These are phyloP conservation scores for Hypoxylon rickii DNA, from an alignment of 495 filamentous ascomycete genomes.

Conservation along the genomic window DNA sequence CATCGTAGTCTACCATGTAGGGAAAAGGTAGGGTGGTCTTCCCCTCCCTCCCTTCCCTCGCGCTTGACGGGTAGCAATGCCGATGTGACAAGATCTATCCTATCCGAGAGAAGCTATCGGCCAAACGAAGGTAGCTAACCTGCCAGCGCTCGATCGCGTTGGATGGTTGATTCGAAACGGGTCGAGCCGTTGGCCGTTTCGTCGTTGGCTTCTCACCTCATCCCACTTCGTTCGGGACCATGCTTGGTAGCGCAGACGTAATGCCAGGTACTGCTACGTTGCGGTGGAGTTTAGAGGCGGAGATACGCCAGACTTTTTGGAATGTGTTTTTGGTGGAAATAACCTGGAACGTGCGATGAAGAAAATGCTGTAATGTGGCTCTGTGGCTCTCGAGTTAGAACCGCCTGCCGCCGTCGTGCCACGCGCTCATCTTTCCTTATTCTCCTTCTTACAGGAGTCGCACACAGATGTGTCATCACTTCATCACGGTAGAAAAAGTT, in stretches of 20 bases:
- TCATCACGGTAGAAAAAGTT: conserved; percentile 8
- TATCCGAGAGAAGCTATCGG: conserved; percentile 30
- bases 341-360: too few relatives aligned
- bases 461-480: conserved; percentile 28
- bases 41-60: conserved; percentile 3
- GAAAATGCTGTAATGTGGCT: conserved; percentile 10
- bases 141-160: conserved; percentile 26
- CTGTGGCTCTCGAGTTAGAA: background rate
- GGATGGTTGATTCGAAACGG: conserved; percentile 28
- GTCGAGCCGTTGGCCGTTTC: conserved; percentile 34
- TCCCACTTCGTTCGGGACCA: conserved; percentile 24
- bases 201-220: conserved; percentile 30
- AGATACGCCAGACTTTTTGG: conserved; percentile 20
- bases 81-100: conserved; percentile 35
- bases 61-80: conserved; percentile 30
- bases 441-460: conserved; percentile 27
- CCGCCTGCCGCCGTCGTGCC: conserved; percentile 25
- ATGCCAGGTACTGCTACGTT: conserved; percentile 36
- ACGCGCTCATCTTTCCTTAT: conserved; percentile 24
- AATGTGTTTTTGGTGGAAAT: conserved; percentile 6
- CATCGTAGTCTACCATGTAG: background rate
- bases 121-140: conserved; percentile 33
- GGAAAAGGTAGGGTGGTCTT: conserved; percentile 15
- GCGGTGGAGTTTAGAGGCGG: conserved; percentile 25
- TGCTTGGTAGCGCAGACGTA: conserved; percentile 28